Base-by-base conservation (phyloP, 148 eudicot genomes). In the Simmondsia chinensis region DNA sequence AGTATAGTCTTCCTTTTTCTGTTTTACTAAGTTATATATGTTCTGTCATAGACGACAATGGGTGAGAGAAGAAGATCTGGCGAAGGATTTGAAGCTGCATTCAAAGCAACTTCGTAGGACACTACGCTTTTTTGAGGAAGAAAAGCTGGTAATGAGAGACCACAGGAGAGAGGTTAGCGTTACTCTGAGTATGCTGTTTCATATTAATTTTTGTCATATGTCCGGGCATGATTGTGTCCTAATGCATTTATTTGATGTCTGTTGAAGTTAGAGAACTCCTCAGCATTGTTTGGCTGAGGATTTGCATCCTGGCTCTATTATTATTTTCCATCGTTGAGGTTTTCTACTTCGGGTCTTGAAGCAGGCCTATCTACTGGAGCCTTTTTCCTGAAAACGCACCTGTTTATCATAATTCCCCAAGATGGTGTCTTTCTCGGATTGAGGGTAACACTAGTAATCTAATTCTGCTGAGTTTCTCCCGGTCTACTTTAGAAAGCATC, bases 51-150 rank as follows among this genome's bases (percentile, higher is more conserved):
- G 99, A 52, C 83, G 96, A 20, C 89, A 82, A 41, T 93, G 96
- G 99, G 94, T 80, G 19, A 75, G 87, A 60, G 99, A 93, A 60
- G 99, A 93, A 70, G 94, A 80, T 66, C 63, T 93, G 48, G 99
- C 96, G 5, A 86, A 86, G 75, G 99, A 79, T 66, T 71, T 93
- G 61, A 82, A 77, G 72, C 60, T 93, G 59, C 99, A 93, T 57
- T 59, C 76, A 23, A 91, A 91, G 72, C 97, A 91, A 76, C 82
- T 91, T 42, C 83, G 97, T 19, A 74, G 95, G 32, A 87, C 96
- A 25, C 63, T 93, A 71, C 72, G 94, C 9, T 93, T 93, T 47
- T 86, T 93, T 45, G 94, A 93, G 73, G 96, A 93, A 63, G 99
- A 93, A 63, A 86, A 93, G 73, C 69, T 93, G 20, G 70, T 93